Evolutionary conservation across 192 early-diverging fungal genomes (phyloP), one percentile per base, ranked within the genome.

Genomic region (Entomortierella chlamydospora): DNA sequence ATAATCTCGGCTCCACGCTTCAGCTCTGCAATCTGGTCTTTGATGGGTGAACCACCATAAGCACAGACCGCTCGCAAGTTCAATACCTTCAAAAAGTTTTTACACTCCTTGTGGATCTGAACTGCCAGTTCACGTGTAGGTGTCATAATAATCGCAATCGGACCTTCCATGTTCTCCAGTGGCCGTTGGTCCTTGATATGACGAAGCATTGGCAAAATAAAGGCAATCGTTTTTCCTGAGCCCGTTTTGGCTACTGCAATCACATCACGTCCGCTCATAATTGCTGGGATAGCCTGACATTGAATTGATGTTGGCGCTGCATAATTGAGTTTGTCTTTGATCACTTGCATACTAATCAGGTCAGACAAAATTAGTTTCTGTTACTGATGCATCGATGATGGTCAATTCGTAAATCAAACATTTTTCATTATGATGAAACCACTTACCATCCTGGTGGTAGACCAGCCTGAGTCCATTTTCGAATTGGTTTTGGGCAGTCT

Each of bases 241-340:
- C 96, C 96, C 0, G 96, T 98, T 68, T 96, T 98, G 25, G 96
- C 95, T 18, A 98, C 95, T 15, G 95, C 95, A 79, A 98, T 98
- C 17, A 97, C 93, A 81, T 98, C 96, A 10, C 96, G 89, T 0
- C 96, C 96, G 73, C 93, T 92, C 92, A 98, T 89, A 55, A 98
- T 93, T 0, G 96, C 96, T n/a, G 96, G 96, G n/a, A 98, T 90
- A 0, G 93, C 92, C 72, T 98, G 96, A 2, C 93, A 88, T 79
- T 98, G 96, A 67, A 98, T 96, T 0, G 96, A 87, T 3, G 95
- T 93, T 0, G 98, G 97, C 18, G 87, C 88, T 26, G 93, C 92
- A 79, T 95, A 98, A 61, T 93, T 93, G 28, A 95, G 82, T 60
- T 91, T 92, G 57, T 79, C 68, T 43, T 89, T 85, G 72, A 96